Conservation (phyloP, 345 rosid genomes). For the thale cress (Arabidopsis thaliana) region TAIR10.1 NC_003075.7:11140501-11141000, state of each 20-base stretch:
- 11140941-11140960: constrained; percentile 49
- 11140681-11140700: constrained; percentile 31
- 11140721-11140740: constrained; percentile 38
- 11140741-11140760: constrained; percentile 13
- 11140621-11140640: constrained; percentile 51
- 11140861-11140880: constrained; percentile 64
- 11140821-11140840: constrained; percentile 44
- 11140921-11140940: constrained; percentile 51
- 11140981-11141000: constrained; percentile 36
- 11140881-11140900: constrained; percentile 48
- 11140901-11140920: constrained; percentile 61
- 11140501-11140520: constrained; percentile 42
- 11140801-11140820: constrained; percentile 39
- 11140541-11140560: constrained; percentile 42
- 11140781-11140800: constrained; percentile 46
- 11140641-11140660: constrained; percentile 49
- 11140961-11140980: constrained; percentile 10
- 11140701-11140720: constrained; percentile 37
- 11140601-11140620: constrained; percentile 30
- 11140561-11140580: constrained; percentile 47
- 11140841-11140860: constrained; percentile 39
- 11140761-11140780: constrained; percentile 57
- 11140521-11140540: neutral
- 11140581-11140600: constrained; percentile 44
- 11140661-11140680: constrained; percentile 53